Percentiles rank a stretch among this genome's conserved stretches.
phyloP scores from a whole-genome alignment of 208 protist genomes.

The Wallacemonas sp. region DNA sequence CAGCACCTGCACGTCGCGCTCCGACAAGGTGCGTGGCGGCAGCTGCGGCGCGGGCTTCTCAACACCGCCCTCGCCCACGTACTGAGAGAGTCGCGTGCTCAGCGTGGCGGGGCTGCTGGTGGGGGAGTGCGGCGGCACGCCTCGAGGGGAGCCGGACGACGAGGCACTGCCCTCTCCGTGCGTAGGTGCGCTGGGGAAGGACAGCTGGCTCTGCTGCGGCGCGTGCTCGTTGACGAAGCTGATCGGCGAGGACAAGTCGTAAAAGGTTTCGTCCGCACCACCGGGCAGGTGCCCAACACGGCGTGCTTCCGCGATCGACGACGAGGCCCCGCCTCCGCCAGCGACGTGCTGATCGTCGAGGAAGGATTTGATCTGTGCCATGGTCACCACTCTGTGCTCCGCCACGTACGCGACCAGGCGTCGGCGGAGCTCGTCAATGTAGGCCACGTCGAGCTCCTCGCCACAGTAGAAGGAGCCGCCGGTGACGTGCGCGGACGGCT shows the following conservation, averaged over 20 bases:
- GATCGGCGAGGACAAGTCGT: conserved; percentile 15
- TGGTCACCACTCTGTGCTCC: conserved; percentile 25
- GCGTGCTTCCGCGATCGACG: not conserved
- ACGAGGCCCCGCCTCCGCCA: not conserved
- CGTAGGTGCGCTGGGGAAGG: not conserved
- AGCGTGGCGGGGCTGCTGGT: not conserved
- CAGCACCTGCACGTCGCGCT: conserved; percentile 56
- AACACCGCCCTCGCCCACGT: conserved; percentile 2
- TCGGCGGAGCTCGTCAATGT: conserved; percentile 76
- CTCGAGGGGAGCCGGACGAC: not conserved
- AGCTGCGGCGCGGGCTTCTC: not conserved
- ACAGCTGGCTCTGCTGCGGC: conserved; percentile 6
- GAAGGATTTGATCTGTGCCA: conserved; percentile 50
- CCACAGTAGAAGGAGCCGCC: conserved; percentile 87
- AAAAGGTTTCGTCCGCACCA: conserved; percentile 3
- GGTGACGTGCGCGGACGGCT: conserved; percentile 75
- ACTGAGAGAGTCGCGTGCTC: not conserved
- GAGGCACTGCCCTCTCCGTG: not conserved
- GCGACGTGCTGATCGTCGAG: conserved; percentile 43
- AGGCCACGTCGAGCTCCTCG: conserved; percentile 76
- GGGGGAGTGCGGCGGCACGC: not conserved
- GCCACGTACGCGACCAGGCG: conserved; percentile 63
- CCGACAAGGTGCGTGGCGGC: conserved; percentile 22
- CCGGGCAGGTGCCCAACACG: not conserved
- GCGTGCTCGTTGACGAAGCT: conserved; percentile 12